Evolutionary conservation across 768 basidiomycete species (phyloP), one percentile per base, ranked within the genome.

Genomic region (Leccinum pellstonianum): DNA sequence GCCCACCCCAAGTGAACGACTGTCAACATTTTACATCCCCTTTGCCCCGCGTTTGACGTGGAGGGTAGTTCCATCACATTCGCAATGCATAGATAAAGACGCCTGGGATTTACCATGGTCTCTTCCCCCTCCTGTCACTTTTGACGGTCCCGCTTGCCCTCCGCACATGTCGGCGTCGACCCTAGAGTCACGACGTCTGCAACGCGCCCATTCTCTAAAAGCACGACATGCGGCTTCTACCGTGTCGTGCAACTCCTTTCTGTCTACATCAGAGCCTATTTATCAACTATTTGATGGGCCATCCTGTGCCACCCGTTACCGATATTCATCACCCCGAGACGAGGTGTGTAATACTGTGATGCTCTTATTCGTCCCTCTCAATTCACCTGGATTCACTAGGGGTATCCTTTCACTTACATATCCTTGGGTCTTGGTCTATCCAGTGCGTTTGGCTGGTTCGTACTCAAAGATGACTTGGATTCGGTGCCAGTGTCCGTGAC

Each of bases 81-180:
- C 55, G 33, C 29, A 27, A 47, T 55, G 43, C 29, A 54, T 56
- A 5, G 55, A 65, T 54, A 35, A 25, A 17, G 61, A 52, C 27
- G 57, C 62, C 33, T n/a, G 66, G 3, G 64, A 53, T 23, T 53
- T 63, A 23, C 68, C 73, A 14, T 55, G 66, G 47, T 76, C 75
- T 19, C 75, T 82, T 31, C 80, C 82, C 43, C 68, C 79, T 52
- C 79, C 81, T 8, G 67, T 79, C 57, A 62, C 78, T 17, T 81
- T 81, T 58, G 82, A 83, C 55, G 83, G 82, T 3, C 83, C 83
- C 5, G 80, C 81, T 11, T 69, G 76, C 56, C 70, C 72, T 54
- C 69, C 67, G 41, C 69, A 66, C 25, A 66, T 62, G 61, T 67
- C 62, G 27, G 58, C 57, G 3, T 54, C 52, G 35, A 19, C 63